Evolutionary conservation across 208 protist species (phyloP).

Genomic region (Tetramitus jugosus): DNA sequence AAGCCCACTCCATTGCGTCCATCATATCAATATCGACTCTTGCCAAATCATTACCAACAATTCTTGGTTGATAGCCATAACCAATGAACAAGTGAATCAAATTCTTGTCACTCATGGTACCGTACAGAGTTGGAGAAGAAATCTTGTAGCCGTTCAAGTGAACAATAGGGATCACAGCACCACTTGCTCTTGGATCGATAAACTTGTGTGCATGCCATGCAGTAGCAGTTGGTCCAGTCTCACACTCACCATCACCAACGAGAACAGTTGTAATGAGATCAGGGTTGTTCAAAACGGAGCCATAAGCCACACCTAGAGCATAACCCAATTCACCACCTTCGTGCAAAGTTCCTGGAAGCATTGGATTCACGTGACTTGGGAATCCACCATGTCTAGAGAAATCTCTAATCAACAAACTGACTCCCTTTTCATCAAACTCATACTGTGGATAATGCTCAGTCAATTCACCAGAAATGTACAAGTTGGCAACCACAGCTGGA

Average conservation of each 20-base stretch:
- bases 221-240: constrained; percentile 25
- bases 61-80: not conserved
- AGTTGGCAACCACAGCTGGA: constrained; percentile 25
- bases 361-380: constrained; percentile 7
- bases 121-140: constrained; percentile 1
- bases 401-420: constrained; percentile 20
- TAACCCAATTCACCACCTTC: constrained; percentile 31
- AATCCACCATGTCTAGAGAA: constrained; percentile 27
- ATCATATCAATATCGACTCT: not conserved
- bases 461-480: constrained; percentile 11
- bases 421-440: constrained; percentile 1
- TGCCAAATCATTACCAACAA: not conserved
- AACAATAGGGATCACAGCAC: constrained; percentile 28
- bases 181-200: constrained; percentile 21
- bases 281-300: constrained; percentile 28
- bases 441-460: constrained; percentile 6
- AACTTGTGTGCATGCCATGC: constrained; percentile 29
- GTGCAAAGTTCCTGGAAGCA: constrained; percentile 22
- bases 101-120: not conserved
- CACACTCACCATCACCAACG: constrained; percentile 27
- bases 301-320: not conserved
- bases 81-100: not conserved
- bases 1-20: not conserved
- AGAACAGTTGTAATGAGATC: constrained; percentile 17
- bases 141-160: constrained; percentile 34